Percentiles rank a stretch among this genome's conserved stretches.
phyloP scores from a whole-genome alignment of 768 basidiomycete genomes.

The Tricholoma matsutake region DNA sequence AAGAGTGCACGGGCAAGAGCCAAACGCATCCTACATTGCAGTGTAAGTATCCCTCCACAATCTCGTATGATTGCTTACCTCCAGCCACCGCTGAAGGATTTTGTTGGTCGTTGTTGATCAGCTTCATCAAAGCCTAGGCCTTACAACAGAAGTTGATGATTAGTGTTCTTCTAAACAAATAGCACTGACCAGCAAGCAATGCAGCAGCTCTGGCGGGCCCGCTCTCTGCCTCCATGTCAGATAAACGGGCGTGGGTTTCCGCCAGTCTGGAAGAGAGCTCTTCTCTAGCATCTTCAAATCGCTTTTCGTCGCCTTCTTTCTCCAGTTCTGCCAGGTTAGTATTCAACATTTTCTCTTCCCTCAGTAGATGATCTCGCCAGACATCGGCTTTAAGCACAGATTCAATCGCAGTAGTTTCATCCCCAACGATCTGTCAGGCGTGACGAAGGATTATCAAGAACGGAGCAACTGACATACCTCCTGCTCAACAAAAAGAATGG shows the following conservation, averaged over 20 bases:
- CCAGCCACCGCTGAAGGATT: slow-evolving; percentile 96
- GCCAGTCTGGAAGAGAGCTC: slow-evolving; percentile 78
- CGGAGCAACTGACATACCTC: slow-evolving; percentile 51
- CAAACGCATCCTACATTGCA: slow-evolving; percentile 75
- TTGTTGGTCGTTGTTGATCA: slow-evolving; percentile 83
- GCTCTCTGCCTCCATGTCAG: slow-evolving; percentile 99
- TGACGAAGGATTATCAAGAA: neutral
- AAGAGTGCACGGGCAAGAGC: slow-evolving; percentile 95
- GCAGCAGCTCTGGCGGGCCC: slow-evolving; percentile 93
- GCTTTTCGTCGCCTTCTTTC: slow-evolving; percentile 69
- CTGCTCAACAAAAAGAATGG: slow-evolving; percentile 97
- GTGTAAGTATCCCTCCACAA: slow-evolving; percentile 2
- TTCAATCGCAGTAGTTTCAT: slow-evolving; percentile 88
- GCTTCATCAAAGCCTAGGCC: slow-evolving; percentile 89
- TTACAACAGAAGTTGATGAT: slow-evolving; percentile 20
- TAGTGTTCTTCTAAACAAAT: neutral
- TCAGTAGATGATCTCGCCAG: slow-evolving; percentile 90
- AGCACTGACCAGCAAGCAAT: slow-evolving; percentile 69
- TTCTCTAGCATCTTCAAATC: slow-evolving; percentile 82
- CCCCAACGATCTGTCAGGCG: slow-evolving; percentile 71
- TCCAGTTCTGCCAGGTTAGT: slow-evolving; percentile 71
- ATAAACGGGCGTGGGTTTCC: slow-evolving; percentile 84
- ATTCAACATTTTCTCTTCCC: slow-evolving; percentile 79
- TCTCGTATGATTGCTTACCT: slow-evolving; percentile 40
- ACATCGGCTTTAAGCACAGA: slow-evolving; percentile 99